Evolutionary conservation across 78 protist genomes (phyloP).

Genomic region (Cavenderia fasciculata): DNA sequence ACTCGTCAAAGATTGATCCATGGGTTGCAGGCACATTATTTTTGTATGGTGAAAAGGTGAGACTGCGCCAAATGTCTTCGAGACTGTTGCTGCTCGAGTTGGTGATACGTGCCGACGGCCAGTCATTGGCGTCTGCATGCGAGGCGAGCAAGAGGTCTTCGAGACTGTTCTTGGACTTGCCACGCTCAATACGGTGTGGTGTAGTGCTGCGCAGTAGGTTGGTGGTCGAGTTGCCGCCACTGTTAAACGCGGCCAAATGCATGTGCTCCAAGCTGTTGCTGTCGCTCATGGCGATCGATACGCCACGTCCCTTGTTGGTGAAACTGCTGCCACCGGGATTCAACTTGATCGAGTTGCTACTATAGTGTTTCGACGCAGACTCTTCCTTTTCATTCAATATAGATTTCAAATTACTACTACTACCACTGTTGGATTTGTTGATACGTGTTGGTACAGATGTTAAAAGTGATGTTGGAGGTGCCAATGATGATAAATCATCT

Average conservation of each 20-base stretch:
- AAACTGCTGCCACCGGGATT: not conserved
- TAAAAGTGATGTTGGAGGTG: not conserved
- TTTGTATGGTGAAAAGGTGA: slow-evolving; percentile 46
- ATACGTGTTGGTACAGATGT: too few relatives aligned
- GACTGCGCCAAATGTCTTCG: slow-evolving; percentile 58
- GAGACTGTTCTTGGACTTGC: slow-evolving; percentile 18
- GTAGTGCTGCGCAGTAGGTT: not conserved
- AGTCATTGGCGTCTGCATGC: not conserved
- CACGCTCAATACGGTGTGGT: slow-evolving; percentile 61
- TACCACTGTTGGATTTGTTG: too few relatives aligned
- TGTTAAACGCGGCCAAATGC: not conserved
- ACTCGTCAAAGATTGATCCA: not conserved
- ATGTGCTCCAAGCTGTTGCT: slow-evolving; percentile 31
- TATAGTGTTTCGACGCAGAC: too few relatives aligned
- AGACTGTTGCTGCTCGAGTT: slow-evolving; percentile 25
- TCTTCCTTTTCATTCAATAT: slow-evolving; percentile 40
- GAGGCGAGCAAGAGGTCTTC: slow-evolving; percentile 31
- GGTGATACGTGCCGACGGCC: slow-evolving; percentile 37
- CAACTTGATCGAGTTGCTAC: not conserved
- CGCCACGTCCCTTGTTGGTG: too few relatives aligned
- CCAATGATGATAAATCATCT: not conserved
- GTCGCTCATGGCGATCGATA: slow-evolving; percentile 22
- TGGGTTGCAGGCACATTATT: slow-evolving; percentile 4
- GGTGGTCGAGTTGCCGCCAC: not conserved
- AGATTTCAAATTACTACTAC: slow-evolving; percentile 47